These are phyloP conservation scores for Aspergillus niger DNA, from an alignment of 2,329 filamentous ascomycete species.

Conservation along the genomic window DNA sequence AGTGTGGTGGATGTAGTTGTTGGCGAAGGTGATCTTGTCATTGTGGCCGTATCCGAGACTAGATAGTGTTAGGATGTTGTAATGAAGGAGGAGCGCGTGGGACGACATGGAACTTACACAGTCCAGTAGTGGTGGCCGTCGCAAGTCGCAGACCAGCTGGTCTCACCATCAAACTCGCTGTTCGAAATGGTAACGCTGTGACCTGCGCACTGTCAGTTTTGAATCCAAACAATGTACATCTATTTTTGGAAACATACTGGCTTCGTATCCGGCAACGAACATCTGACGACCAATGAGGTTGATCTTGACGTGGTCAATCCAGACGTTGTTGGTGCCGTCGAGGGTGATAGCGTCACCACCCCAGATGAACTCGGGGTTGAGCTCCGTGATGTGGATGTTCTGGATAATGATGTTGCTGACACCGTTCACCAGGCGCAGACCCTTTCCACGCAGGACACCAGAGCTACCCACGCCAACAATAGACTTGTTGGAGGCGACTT, in stretches of 20 bases:
- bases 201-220: conserved; percentile 32
- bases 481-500: conserved; percentile 58
- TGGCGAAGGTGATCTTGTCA: conserved; percentile 60
- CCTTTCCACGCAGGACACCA: conserved; percentile 60
- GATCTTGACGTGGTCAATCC: conserved; percentile 53
- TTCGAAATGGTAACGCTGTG: conserved; percentile 50
- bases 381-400: conserved; percentile 55
- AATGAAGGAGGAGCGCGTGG: not conserved
- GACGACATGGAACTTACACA: conserved; percentile 30
- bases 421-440: conserved; percentile 48
- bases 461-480: conserved; percentile 55
- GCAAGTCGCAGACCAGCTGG: conserved; percentile 58
- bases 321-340: conserved; percentile 43
- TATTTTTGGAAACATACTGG: conserved; percentile 45
- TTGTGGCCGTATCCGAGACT: conserved; percentile 55
- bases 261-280: conserved; percentile 29
- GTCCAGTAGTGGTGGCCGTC: conserved; percentile 62
- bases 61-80: not conserved
- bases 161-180: conserved; percentile 59
- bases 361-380: conserved; percentile 60
- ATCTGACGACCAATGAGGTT: conserved; percentile 38
- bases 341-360: conserved; percentile 60
- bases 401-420: conserved; percentile 61
- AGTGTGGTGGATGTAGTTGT: conserved; percentile 62
- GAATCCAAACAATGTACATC: conserved; percentile 43